A percentile compares a stretch with the other conserved stretches of the same genome.
These are phyloP conservation scores for Solanum okadae DNA, from an alignment of 257 asterid species.

Conservation along the genomic window DNA sequence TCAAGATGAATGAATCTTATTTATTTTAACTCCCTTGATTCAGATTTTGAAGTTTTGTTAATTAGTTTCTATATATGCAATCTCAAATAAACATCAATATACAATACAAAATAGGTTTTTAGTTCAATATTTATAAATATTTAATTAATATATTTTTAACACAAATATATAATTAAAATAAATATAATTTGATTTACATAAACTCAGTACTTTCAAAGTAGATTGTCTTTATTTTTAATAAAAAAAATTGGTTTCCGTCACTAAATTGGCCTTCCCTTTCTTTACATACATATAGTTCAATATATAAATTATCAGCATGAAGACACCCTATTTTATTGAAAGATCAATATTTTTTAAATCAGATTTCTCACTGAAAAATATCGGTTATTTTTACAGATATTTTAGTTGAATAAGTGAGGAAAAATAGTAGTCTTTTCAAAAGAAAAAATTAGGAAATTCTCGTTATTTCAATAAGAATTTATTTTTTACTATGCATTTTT, in stretches of 20 bases:
- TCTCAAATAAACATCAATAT: no score
- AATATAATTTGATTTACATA: neutral
- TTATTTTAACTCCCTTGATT: no score
- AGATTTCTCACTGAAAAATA: neutral
- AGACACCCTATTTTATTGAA: neutral
- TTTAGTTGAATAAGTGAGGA: neutral
- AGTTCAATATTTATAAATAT: neutral
- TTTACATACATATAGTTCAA: no score
- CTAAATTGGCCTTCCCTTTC: neutral
- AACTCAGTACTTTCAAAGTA: neutral
- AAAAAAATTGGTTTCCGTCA: neutral
- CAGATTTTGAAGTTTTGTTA: neutral
- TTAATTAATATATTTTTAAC: neutral
- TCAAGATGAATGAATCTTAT: no score
- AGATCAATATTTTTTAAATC: no score
- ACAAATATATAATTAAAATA: neutral
- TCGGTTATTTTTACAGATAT: neutral
- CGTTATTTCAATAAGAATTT: no score
- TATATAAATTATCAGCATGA: no score
- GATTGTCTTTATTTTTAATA: neutral
- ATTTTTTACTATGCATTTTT: neutral
- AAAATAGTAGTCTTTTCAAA: neutral
- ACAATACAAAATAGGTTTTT: neutral
- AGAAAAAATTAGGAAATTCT: neutral
- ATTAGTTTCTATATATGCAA: no score